These are phyloP conservation scores for Xerocomellus chrysenteron DNA, from an alignment of 768 basidiomycete species.

Conservation along the genomic window DNA sequence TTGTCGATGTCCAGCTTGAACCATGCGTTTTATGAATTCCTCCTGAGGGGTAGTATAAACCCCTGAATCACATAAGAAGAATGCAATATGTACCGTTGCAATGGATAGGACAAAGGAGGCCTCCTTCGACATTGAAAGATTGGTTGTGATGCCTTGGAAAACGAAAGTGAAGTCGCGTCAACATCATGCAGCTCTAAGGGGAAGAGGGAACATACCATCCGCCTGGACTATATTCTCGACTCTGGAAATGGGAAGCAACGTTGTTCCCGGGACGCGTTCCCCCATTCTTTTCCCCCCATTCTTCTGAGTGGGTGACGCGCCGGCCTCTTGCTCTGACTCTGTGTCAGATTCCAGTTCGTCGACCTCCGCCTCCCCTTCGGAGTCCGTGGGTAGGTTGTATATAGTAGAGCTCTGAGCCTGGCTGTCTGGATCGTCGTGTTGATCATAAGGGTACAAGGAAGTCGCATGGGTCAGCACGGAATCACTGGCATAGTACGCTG, in stretches of 20 bases:
- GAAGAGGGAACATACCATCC: constrained; percentile 52
- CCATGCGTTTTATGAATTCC: constrained; percentile 79
- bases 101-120: constrained; percentile 71
- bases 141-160: constrained; percentile 52
- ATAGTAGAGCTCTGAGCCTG: constrained; percentile 26
- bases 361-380: constrained; percentile 33
- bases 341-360: constrained; percentile 37
- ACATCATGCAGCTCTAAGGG: constrained; percentile 4
- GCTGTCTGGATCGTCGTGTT: constrained; percentile 25
- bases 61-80: constrained; percentile 6
- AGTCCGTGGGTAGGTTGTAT: constrained; percentile 36
- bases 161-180: constrained; percentile 17
- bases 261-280: constrained; percentile 61
- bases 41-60: constrained; percentile 49
- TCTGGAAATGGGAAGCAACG: constrained; percentile 60
- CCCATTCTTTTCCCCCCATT: constrained; percentile 29
- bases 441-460: constrained; percentile 32
- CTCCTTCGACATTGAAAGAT: constrained; percentile 71
- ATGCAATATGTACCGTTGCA: constrained; percentile 57
- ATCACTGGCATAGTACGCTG: constrained; percentile 31
- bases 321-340: constrained; percentile 28
- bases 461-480: constrained; percentile 32
- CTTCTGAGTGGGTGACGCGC: constrained; percentile 28
- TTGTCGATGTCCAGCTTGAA: constrained; percentile 65
- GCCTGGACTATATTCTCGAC: constrained; percentile 79